Evolutionary conservation across 352 stramenopile species (phyloP).

Genomic region (Phytophthora cajani): DNA sequence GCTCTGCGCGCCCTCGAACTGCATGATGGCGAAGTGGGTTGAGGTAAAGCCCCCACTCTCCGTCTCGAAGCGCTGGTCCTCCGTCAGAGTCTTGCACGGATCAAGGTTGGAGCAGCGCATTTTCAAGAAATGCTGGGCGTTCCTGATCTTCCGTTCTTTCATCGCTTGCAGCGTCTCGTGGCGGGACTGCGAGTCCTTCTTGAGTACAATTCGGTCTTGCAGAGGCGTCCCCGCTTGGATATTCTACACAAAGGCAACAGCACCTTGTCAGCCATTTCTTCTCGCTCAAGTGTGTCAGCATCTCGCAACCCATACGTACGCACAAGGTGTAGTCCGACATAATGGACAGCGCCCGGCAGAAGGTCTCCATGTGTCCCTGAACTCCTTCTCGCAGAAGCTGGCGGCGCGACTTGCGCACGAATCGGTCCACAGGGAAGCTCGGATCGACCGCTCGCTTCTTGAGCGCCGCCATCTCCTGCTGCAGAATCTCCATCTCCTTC

Average conservation of each 20-base stretch:
- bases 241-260: conserved; percentile 13
- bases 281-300: no score
- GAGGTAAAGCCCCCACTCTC: conserved; percentile 50
- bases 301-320: conserved; percentile 20
- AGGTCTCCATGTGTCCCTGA: conserved; percentile 27
- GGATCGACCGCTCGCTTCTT: conserved; percentile 33
- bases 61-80: conserved; percentile 58
- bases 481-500: conserved; percentile 31
- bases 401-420: conserved; percentile 21
- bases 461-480: conserved; percentile 37
- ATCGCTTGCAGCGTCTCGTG: conserved; percentile 22
- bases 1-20: conserved; percentile 44
- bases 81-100: conserved; percentile 32
- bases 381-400: conserved; percentile 26
- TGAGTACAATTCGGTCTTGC: conserved; percentile 40
- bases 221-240: conserved; percentile 35
- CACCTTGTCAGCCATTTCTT: no score
- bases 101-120: conserved; percentile 30
- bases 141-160: conserved; percentile 33
- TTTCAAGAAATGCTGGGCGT: conserved; percentile 40
- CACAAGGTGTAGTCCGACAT: conserved; percentile 43
- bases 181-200: conserved; percentile 21
- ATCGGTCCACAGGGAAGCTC: conserved; percentile 8
- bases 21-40: conserved; percentile 56
- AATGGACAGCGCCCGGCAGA: conserved; percentile 28